Conservation (phyloP, 352 stramenopile genomes). For the Thraustotheca clavata region DNA sequence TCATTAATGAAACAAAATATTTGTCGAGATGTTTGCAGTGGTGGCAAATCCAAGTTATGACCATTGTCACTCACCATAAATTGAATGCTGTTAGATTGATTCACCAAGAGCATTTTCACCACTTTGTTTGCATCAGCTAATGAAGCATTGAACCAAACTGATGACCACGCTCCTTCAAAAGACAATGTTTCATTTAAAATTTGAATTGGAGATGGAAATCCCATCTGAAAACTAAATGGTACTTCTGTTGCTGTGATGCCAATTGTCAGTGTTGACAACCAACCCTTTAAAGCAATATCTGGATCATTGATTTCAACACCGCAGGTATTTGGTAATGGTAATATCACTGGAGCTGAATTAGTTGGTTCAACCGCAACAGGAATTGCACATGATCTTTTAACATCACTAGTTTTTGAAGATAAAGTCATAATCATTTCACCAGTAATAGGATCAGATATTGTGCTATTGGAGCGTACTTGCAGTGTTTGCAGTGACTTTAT, state of each 20-base stretch:
- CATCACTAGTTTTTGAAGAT: neutral
- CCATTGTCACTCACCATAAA: neutral
- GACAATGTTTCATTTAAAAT: neutral
- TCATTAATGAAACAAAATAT: neutral
- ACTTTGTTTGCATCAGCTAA: neutral
- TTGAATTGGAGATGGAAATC: neutral
- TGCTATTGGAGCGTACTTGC: neutral
- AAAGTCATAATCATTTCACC: neutral
- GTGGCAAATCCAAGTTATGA: neutral
- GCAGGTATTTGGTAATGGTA: neutral
- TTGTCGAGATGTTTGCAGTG: neutral
- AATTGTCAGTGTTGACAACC: neutral
- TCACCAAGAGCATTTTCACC: neutral
- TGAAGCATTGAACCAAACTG: neutral
- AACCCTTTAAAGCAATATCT: neutral
- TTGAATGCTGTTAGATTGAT: neutral
- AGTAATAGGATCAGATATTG: neutral
- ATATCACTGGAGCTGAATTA: neutral
- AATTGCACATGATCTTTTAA: neutral
- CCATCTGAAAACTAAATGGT: neutral
- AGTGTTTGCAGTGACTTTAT: neutral
- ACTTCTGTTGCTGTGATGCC: neutral
- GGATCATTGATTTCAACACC: neutral
- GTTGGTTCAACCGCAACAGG: neutral
- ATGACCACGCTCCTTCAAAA: neutral